Evolutionary conservation across 441 rosid species (phyloP).

Genomic region (Bocquillonia castaneifolia): DNA sequence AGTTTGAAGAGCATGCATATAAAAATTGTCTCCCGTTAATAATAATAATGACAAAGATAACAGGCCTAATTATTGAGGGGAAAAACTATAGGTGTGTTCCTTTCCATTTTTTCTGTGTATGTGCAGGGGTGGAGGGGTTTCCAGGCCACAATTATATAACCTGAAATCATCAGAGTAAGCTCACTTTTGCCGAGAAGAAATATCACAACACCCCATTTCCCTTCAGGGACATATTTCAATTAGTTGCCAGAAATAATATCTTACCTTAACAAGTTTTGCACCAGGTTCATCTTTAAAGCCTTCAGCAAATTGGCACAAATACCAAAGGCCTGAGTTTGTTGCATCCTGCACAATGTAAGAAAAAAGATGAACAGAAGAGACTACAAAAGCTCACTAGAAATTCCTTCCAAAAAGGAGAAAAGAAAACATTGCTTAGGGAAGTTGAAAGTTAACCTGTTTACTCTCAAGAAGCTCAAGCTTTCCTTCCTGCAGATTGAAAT

Average conservation of each 20-base stretch:
- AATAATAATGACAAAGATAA: neutral
- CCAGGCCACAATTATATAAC: neutral
- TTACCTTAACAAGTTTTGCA: constrained; percentile 47
- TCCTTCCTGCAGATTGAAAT: constrained; percentile 54
- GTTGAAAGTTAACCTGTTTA: constrained; percentile 53
- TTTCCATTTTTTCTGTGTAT: no score
- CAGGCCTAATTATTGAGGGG: neutral
- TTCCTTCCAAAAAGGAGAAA: neutral
- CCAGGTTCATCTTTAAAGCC: constrained; percentile 46
- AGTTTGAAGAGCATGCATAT: neutral
- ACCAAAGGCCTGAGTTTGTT: constrained; percentile 70
- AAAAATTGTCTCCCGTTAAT: neutral
- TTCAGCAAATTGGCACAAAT: constrained; percentile 63
- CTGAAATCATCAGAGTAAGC: constrained; percentile 1
- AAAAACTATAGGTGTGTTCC: no score
- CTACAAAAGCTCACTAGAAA: neutral
- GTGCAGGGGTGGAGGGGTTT: no score
- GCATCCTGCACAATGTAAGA: constrained; percentile 43
- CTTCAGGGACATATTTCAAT: neutral
- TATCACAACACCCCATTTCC: neutral
- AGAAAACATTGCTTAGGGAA: neutral
- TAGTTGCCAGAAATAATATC: constrained; percentile 12
- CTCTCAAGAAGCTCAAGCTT: constrained; percentile 69
- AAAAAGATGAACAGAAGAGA: neutral
- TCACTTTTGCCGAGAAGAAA: neutral